Base-by-base conservation (phyloP, 306 rosid species). In the Rubus idaeus region DNA sequence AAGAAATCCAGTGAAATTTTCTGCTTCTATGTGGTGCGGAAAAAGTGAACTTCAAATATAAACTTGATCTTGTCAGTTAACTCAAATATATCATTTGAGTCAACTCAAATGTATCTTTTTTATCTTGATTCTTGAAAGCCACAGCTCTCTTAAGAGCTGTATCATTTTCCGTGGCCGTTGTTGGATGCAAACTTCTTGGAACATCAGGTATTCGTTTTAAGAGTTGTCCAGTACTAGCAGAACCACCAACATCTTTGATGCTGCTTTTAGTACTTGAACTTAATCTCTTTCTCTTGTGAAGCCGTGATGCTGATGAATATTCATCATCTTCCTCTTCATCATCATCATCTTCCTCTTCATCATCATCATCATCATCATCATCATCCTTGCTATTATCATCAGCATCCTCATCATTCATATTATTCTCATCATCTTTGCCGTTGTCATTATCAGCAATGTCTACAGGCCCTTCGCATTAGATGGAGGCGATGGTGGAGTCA, bases 21-120 rank as follows among this genome's bases (percentile, higher is more conserved):
- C 2, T 3, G 13, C 58, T 21, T 63, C 57, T 10, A 57, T n/a
- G 57, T 2, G 6, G 0, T 4, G 0, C 63, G 63, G 73, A 39
- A 35, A 53, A 71, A 20, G 69, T 14, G 1, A 9, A 81, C 78
- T 16, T 71, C 30, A 70, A 81, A 78, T 13, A n/a, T 10, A 75
- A 81, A 50, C 30, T 30, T 4, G 5, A 13, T 49, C 5, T 41
- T 18, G 1, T 69, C 17, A 10, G 66, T 71, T 26, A 78, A 26
- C 45, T 68, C 35, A 30, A 30, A 30, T 30, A 30, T 30, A 30
- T 30, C 35, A 30, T 30, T 30, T 30, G 35, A 30, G 35, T 30
- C 35, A 30, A 30, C 35, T 30, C 35, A 30, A 30, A 30, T 30
- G 35, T 30, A 30, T 30, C 35, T 30, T 30, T 30, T 30, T 30